Conservation (phyloP, 2,329 filamentous ascomycete species). For the Colletotrichum tropicale region DNA sequence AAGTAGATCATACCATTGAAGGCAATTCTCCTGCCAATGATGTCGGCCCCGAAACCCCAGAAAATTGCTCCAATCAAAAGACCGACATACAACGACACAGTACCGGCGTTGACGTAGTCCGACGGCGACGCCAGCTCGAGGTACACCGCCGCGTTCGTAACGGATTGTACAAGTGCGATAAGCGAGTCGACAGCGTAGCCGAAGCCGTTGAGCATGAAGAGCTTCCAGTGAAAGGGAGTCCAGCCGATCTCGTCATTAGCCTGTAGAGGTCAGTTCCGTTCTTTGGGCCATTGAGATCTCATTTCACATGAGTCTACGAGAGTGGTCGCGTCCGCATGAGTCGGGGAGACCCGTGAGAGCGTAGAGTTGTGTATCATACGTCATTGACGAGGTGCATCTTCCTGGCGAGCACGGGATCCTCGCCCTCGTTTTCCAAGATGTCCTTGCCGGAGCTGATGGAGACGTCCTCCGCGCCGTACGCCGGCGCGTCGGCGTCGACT, state of each 20-base stretch:
- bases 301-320: not conserved
- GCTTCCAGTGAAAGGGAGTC: constrained; percentile 62
- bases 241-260: constrained; percentile 65
- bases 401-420: constrained; percentile 65
- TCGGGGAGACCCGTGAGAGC: not conserved
- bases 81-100: constrained; percentile 59
- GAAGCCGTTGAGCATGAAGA: constrained; percentile 67
- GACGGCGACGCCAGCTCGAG: constrained; percentile 34
- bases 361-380: constrained; percentile 40
- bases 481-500: not conserved
- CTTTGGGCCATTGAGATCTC: not conserved
- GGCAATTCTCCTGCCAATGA: constrained; percentile 66
- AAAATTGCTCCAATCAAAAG: constrained; percentile 60
- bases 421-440: constrained; percentile 59
- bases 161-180: constrained; percentile 61
- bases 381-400: constrained; percentile 76
- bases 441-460: constrained; percentile 41
- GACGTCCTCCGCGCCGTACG: not conserved
- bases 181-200: constrained; percentile 56
- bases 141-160: constrained; percentile 38
- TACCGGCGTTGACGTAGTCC: constrained; percentile 55
- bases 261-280: constrained; percentile 26
- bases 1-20: constrained; percentile 52
- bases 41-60: constrained; percentile 67
- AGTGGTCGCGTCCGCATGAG: not conserved